Base-by-base conservation (phyloP, 495 filamentous ascomycete species). In the Penicillium lagena region DNA sequence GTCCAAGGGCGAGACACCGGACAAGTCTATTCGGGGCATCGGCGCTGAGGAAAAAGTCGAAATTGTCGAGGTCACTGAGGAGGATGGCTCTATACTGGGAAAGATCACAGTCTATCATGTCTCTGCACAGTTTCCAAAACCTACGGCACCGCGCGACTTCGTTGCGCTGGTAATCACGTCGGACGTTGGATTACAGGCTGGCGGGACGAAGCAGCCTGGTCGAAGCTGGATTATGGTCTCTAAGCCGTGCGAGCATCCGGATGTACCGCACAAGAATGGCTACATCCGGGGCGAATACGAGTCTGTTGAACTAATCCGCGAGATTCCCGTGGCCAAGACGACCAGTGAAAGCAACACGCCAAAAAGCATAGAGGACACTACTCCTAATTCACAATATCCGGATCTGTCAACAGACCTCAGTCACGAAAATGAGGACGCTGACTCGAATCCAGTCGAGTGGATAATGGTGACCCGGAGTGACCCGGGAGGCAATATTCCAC, bases 381-480 rank as follows among this genome's bases (percentile, higher is more conserved):
- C 40, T 39, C 10, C 17, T 7, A 30, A 32, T 35, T 2, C 29
- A 36, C 29, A 54, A 29, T 72, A 69, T 49, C 68, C 71, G 5
- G 64, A 68, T 41, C 69, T 65, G 12, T 52, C 58, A 35, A 68
- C 77, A 46, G 39, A 52, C 13, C 48, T 43, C 1, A 51, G 46
- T 15, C 52, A 44, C 9, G 66, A 64, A 13, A 66, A 72, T 6
- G 75, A 76, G 28, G 73, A 78, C 8, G 60, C 74, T 27, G 78
- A 79, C 39, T 56, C 64, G 29, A 85, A 81, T 43, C 84, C 85
- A 0, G 80, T 96, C 11, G 91, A 96, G 62, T 97, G 91, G 91
- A 81, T 95, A 31, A 96, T 96, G 93, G 80, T 96, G 15, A 96
- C 91, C 1, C 73, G 91, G n/a, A 90, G 85, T 60, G 89, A 96